Conservation (phyloP, 169 alveolate genomes). For the Amoebophrya sp. region DNA sequence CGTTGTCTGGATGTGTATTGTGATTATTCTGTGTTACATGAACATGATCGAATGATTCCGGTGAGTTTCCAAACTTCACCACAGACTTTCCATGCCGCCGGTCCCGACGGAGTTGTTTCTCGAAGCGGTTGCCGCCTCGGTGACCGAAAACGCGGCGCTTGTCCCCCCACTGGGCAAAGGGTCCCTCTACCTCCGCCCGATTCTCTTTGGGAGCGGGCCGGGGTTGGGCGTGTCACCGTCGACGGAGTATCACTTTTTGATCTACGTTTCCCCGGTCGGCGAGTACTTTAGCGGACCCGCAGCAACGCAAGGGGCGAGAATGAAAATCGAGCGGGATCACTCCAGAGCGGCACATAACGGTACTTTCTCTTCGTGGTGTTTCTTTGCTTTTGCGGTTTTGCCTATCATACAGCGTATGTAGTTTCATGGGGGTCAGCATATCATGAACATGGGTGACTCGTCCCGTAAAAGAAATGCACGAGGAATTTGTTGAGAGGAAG, state of each 20-base stretch:
- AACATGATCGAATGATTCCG: too few species aligned
- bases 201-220: neutral
- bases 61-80: neutral
- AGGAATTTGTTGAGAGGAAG: too few species aligned
- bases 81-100: neutral
- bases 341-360: neutral
- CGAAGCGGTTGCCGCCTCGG: neutral
- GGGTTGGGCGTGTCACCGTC: neutral
- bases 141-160: neutral
- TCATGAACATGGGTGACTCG: too few species aligned
- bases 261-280: neutral
- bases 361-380: too few species aligned
- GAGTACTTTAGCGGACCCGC: neutral
- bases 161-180: neutral
- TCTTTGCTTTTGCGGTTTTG: too few species aligned
- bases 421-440: too few species aligned
- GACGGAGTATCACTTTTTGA: neutral
- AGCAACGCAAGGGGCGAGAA: neutral
- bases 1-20: neutral
- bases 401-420: too few species aligned
- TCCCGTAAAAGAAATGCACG: neutral
- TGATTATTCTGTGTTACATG: too few species aligned
- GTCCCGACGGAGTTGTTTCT: neutral
- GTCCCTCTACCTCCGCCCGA: neutral
- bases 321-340: conserved; percentile 7